phyloP scores from a whole-genome alignment of 768 basidiomycete species.

The Phylloporus sp. region DNA sequence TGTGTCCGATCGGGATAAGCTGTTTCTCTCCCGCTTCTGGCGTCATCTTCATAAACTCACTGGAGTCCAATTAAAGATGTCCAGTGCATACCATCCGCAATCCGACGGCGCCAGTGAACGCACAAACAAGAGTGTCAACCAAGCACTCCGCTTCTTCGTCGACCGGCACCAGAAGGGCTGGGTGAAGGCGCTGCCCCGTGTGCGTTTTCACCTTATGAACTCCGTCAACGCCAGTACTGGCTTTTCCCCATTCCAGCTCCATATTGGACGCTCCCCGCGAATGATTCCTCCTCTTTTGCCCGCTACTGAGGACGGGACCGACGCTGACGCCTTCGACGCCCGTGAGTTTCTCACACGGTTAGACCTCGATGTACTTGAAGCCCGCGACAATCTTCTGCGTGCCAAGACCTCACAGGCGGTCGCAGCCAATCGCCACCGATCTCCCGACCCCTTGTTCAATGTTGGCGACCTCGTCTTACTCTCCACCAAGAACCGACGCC shows the following conservation, averaged over 20 bases:
- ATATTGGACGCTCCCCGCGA: too few relatives aligned
- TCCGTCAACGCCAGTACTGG: too few relatives aligned
- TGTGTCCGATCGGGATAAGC: slow-evolving; percentile 24
- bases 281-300: too few relatives aligned
- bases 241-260: too few relatives aligned
- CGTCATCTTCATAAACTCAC: slow-evolving; percentile 1
- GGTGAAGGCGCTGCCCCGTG: too few relatives aligned
- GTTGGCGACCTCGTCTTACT: slow-evolving; percentile 35
- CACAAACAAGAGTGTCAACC: slow-evolving; percentile 19
- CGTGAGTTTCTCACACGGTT: too few relatives aligned
- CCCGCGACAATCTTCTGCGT: background rate
- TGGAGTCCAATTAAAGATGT: slow-evolving; percentile 16
- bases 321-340: too few relatives aligned
- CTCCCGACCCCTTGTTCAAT: slow-evolving; percentile 14
- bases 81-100: slow-evolving; percentile 27
- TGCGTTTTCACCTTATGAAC: too few relatives aligned
- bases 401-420: background rate
- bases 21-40: slow-evolving; percentile 29
- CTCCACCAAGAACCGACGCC: slow-evolving; percentile 26
- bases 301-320: too few relatives aligned
- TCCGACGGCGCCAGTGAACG: slow-evolving; percentile 23
- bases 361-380: background rate
- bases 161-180: too few relatives aligned
- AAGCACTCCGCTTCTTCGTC: too few relatives aligned
- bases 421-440: slow-evolving; percentile 17